Percentiles rank a stretch among this genome's conserved stretches.
Evolutionary conservation across 106 monocot genomes (phyloP).

Genomic region (Alisma plantagoaquatica): DNA sequence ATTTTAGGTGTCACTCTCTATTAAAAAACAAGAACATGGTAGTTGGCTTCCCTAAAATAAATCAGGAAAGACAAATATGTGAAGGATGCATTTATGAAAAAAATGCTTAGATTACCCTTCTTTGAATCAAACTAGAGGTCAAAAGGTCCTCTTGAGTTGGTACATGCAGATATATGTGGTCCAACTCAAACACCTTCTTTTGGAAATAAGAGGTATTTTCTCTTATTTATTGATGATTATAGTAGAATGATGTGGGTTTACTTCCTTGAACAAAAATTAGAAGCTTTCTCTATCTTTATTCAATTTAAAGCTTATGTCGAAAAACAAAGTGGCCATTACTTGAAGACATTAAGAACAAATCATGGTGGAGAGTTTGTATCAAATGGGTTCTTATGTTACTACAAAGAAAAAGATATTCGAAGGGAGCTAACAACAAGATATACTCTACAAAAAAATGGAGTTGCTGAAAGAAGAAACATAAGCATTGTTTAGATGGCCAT

Average conservation of each 20-base stretch:
- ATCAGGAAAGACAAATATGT: not conserved
- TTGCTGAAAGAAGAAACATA: too few species aligned
- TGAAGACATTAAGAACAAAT: too few species aligned
- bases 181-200: not conserved
- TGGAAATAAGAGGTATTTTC: not conserved
- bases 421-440: too few species aligned
- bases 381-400: too few species aligned
- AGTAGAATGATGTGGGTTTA: slow-evolving; percentile 1
- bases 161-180: slow-evolving; percentile 2
- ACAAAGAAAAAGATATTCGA: too few species aligned
- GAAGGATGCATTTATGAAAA: not conserved
- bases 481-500: too few species aligned
- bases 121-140: not conserved
- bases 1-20: not conserved
- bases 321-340: too few species aligned
- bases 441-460: too few species aligned
- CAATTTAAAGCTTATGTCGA: too few species aligned
- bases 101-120: not conserved
- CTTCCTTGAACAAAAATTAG: slow-evolving; percentile 1
- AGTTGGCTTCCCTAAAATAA: too few species aligned
- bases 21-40: not conserved
- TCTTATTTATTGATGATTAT: slow-evolving; percentile 2
- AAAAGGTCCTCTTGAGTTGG: not conserved
- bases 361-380: too few species aligned
- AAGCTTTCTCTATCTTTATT: not conserved